These are phyloP conservation scores for Corchorus capsularis DNA, from an alignment of 345 rosid genomes.

Conservation along the genomic window DNA sequence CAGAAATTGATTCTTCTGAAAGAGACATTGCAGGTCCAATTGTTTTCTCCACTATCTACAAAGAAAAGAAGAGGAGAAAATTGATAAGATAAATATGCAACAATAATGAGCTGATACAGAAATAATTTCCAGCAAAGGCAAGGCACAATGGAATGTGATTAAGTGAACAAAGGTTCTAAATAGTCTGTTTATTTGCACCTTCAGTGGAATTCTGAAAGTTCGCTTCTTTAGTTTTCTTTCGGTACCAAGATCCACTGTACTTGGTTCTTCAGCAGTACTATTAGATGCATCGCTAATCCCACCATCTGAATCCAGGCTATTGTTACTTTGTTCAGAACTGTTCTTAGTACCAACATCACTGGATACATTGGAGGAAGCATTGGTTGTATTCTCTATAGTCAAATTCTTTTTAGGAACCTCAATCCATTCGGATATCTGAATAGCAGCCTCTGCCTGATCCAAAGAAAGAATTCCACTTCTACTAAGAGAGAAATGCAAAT, in stretches of 20 bases:
- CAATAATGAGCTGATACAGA: background rate
- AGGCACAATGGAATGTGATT: background rate
- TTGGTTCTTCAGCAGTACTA: conserved; percentile 51
- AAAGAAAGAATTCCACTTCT: conserved; percentile 86
- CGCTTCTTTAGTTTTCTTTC: conserved; percentile 82
- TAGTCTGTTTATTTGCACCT: conserved; percentile 48
- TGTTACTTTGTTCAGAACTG: conserved; percentile 54
- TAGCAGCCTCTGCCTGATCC: conserved; percentile 90
- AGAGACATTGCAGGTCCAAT: conserved; percentile 78
- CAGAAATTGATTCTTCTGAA: conserved; percentile 62
- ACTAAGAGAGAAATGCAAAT: conserved; percentile 90
- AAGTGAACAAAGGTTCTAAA: conserved; percentile 2
- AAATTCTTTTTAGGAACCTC: conserved; percentile 85
- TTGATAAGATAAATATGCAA: background rate
- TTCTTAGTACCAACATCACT: conserved; percentile 49
- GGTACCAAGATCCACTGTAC: conserved; percentile 46
- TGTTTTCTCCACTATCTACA: conserved; percentile 76
- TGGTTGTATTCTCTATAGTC: conserved; percentile 62
- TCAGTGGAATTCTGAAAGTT: conserved; percentile 80
- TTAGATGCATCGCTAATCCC: conserved; percentile 38
- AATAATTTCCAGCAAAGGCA: conserved; percentile 5
- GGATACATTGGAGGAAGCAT: conserved; percentile 54
- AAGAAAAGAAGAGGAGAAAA: conserved; percentile 9
- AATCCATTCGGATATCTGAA: conserved; percentile 97
- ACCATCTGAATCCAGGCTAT: conserved; percentile 49